Percentiles rank a stretch among this genome's conserved stretches.
These are phyloP conservation scores for Capsicum baccatum DNA, from an alignment of 257 asterid genomes.

Conservation along the genomic window DNA sequence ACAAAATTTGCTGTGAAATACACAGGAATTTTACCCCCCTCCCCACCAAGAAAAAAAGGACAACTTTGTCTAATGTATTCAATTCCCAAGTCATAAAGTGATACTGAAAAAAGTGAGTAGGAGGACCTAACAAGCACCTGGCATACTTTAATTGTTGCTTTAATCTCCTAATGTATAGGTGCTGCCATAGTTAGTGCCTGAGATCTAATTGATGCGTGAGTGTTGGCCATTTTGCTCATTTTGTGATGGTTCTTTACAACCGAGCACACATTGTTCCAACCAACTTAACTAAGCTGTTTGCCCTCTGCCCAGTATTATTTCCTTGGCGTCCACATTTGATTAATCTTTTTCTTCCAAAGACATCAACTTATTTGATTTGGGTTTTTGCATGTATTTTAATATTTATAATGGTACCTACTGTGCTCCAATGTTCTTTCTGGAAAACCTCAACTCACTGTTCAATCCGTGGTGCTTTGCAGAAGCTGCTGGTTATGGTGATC, in stretches of 20 bases:
- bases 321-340: background rate
- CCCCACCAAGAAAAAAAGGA: background rate
- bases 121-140: background rate
- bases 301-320: background rate
- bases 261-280: background rate
- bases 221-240: background rate
- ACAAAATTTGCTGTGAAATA: background rate
- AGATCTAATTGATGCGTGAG: constrained; percentile 10
- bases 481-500: constrained; percentile 64
- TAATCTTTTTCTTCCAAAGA: constrained; percentile 15
- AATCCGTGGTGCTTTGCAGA: constrained; percentile 42
- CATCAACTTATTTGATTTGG: background rate
- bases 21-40: background rate
- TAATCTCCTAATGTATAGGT: constrained; percentile 14
- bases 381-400: background rate
- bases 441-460: background rate
- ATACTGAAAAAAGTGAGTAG: background rate
- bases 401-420: background rate
- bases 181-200: constrained; percentile 1
- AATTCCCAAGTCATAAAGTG: background rate
- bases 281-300: background rate
- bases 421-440: background rate
- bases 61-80: background rate
- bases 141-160: background rate
- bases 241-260: background rate